A percentile compares a stretch with the other conserved stretches of the same genome.
phyloP scores from a whole-genome alignment of 2,329 filamentous ascomycete species.

The Colletotrichum sp. region DNA sequence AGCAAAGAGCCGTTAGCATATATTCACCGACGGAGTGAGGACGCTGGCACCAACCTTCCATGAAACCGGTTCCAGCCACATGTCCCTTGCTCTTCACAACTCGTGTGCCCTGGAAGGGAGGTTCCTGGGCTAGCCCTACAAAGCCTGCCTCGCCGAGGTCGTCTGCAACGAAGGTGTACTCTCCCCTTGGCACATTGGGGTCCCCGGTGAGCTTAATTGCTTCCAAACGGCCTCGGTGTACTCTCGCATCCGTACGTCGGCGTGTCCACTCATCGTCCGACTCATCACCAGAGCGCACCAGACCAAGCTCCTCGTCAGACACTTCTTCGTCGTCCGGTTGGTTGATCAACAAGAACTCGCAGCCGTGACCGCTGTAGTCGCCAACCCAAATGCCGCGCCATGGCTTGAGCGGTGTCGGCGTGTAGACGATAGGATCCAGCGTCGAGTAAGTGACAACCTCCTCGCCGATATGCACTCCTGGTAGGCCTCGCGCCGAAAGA shows the following conservation, averaged over 20 bases:
- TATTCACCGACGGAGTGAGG: not conserved
- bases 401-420: constrained; percentile 78
- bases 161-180: constrained; percentile 80
- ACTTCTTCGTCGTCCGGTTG: constrained; percentile 68
- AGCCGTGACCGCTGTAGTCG: constrained; percentile 87
- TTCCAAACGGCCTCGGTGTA: constrained; percentile 73
- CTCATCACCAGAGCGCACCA: constrained; percentile 46
- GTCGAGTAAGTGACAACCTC: constrained; percentile 71
- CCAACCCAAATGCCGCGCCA: constrained; percentile 93
- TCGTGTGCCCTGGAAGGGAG: constrained; percentile 74
- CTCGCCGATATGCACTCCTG: constrained; percentile 57
- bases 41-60: constrained; percentile 62
- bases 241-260: constrained; percentile 48
- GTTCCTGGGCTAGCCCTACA: constrained; percentile 66
- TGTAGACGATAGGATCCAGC: constrained; percentile 76
- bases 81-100: constrained; percentile 79
- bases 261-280: constrained; percentile 48
- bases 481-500: constrained; percentile 26
- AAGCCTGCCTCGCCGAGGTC: constrained; percentile 75
- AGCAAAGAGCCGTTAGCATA: not conserved
- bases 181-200: constrained; percentile 84
- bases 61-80: constrained; percentile 75
- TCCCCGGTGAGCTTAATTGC: constrained; percentile 94
- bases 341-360: constrained; percentile 83
- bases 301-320: constrained; percentile 42